Conservation (phyloP, 306 rosid species). For the Vicia faba region DNA sequence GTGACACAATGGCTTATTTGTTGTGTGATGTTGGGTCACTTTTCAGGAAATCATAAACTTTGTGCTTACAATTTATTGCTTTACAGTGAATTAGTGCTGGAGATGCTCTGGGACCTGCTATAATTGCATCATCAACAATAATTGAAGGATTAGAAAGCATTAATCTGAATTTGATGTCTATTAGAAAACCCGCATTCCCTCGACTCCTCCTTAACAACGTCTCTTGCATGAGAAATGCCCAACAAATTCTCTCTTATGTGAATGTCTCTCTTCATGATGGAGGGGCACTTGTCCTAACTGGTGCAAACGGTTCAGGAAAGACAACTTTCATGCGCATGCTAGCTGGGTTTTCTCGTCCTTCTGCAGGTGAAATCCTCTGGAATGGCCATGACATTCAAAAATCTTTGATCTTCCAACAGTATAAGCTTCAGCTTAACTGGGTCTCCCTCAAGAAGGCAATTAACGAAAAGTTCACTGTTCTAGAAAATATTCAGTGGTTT, state of each 20-base stretch:
- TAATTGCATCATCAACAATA: neutral
- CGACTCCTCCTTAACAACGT: conserved; percentile 79
- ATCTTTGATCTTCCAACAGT: conserved; percentile 79
- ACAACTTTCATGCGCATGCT: conserved; percentile 81
- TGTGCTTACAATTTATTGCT: neutral
- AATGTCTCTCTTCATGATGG: conserved; percentile 78
- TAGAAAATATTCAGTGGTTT: conserved; percentile 73
- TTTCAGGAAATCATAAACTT: neutral
- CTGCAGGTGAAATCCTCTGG: conserved; percentile 88
- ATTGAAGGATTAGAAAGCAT: conserved; percentile 21
- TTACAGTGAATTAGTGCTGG: conserved; percentile 12
- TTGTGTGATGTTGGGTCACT: conserved; percentile 8
- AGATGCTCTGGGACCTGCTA: neutral
- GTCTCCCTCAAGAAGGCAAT: conserved; percentile 79
- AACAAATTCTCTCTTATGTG: conserved; percentile 74
- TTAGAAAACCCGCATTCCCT: conserved; percentile 60
- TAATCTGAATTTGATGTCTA: conserved; percentile 47
- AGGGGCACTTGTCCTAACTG: conserved; percentile 73
- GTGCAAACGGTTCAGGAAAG: conserved; percentile 91
- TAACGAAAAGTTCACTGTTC: conserved; percentile 53
- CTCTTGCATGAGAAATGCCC: conserved; percentile 93
- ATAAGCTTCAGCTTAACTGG: conserved; percentile 92
- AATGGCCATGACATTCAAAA: conserved; percentile 75
- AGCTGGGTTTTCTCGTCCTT: conserved; percentile 87
- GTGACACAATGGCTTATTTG: neutral